A percentile compares a stretch with the other conserved stretches of the same genome.
phyloP scores from a whole-genome alignment of 2,329 filamentous ascomycete species.

The Diaporthe vexans region DNA sequence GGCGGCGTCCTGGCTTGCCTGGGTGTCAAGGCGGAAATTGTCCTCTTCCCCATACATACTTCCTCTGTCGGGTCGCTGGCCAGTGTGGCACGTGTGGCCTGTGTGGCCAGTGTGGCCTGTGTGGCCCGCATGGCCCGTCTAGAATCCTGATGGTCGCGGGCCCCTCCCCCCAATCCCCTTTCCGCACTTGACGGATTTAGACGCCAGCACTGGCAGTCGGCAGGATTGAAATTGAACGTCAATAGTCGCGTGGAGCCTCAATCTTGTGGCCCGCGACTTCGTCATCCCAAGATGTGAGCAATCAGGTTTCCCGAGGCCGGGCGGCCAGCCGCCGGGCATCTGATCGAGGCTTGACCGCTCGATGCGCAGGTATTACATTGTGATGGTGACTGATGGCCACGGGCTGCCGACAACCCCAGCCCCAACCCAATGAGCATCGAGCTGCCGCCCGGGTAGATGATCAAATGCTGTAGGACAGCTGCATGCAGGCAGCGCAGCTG shows the following conservation, averaged over 20 bases:
- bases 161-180: constrained; percentile 5
- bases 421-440: constrained; percentile 26
- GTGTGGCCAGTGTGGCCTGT: background rate
- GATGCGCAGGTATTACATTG: constrained; percentile 26
- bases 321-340: constrained; percentile 21
- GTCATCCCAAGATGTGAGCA: constrained; percentile 33
- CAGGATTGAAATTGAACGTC: constrained; percentile 35
- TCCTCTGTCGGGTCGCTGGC: constrained; percentile 6
- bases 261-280: constrained; percentile 31
- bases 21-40: constrained; percentile 31
- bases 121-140: constrained; percentile 4
- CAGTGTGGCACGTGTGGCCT: background rate
- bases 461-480: constrained; percentile 21
- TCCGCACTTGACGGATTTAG: constrained; percentile 20
- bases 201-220: constrained; percentile 5
- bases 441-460: constrained; percentile 7
- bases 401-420: constrained; percentile 19
- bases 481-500: constrained; percentile 9
- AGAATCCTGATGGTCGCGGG: constrained; percentile 21
- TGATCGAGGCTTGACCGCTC: constrained; percentile 23
- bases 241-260: constrained; percentile 35
- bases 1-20: constrained; percentile 22
- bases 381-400: constrained; percentile 19
- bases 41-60: constrained; percentile 28
- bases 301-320: constrained; percentile 27